phyloP scores from a whole-genome alignment of 139 green algal genomes.

The Limnomonas spitsbergensis region DNA sequence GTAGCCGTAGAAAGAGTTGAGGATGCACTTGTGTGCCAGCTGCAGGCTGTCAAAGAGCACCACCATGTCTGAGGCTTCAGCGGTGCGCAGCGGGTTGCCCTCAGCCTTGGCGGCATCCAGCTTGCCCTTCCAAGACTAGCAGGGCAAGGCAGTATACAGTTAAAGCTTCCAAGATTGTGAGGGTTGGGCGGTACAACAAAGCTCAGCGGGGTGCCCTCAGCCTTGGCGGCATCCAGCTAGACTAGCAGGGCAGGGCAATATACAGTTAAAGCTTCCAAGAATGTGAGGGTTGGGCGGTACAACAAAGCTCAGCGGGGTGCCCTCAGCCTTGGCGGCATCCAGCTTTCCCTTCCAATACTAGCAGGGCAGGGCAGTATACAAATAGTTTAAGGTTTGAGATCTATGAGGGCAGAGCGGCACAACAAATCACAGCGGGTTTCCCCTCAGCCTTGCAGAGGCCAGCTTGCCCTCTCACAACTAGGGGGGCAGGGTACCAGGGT shows the following conservation, averaged over 20 bases:
- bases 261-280: no score
- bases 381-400: not conserved
- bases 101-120: conserved; percentile 73
- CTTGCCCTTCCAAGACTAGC: conserved; percentile 76
- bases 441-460: no score
- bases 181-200: not conserved
- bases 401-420: not conserved
- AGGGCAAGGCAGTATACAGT: not conserved
- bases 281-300: conserved; percentile 62
- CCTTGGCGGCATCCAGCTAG: no score
- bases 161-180: not conserved
- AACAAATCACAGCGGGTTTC: no score
- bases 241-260: no score
- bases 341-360: conserved; percentile 82
- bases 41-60: conserved; percentile 92
- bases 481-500: no score
- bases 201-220: no score
- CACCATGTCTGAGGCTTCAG: conserved; percentile 58
- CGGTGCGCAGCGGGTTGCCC: conserved; percentile 60
- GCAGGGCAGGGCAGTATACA: not conserved
- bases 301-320: conserved; percentile 59
- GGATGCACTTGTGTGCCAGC: conserved; percentile 99
- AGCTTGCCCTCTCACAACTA: no score
- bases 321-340: conserved; percentile 68
- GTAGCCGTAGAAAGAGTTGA: conserved; percentile 87